phyloP scores from a whole-genome alignment of 2,329 filamentous ascomycete species.

The Pestalotiopsis sp. region DNA sequence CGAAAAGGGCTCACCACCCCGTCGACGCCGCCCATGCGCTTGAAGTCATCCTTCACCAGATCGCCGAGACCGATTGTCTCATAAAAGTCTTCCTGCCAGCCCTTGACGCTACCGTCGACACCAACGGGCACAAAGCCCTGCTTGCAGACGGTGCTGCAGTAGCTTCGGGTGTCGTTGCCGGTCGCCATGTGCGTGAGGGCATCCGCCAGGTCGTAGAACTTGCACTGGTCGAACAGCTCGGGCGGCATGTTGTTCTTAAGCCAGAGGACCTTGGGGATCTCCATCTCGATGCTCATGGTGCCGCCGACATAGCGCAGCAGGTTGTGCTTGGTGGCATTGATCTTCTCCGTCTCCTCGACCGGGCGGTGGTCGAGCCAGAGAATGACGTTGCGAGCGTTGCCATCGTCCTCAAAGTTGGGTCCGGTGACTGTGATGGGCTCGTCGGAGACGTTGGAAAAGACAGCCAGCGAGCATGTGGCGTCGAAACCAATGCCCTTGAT shows the following conservation, averaged over 20 bases:
- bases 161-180: constrained; percentile 87
- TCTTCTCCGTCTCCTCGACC: constrained; percentile 85
- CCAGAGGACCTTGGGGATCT: constrained; percentile 98
- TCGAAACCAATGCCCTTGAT: constrained; percentile 96
- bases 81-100: constrained; percentile 97
- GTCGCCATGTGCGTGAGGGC: constrained; percentile 94
- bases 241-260: constrained; percentile 97
- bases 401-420: constrained; percentile 78
- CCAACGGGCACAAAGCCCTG: constrained; percentile 97
- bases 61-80: constrained; percentile 84
- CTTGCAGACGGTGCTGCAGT: constrained; percentile 96
- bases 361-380: constrained; percentile 97
- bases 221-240: constrained; percentile 87
- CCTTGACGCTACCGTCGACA: constrained; percentile 94
- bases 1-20: constrained; percentile 76
- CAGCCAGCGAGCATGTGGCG: constrained; percentile 94
- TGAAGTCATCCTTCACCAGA: constrained; percentile 82
- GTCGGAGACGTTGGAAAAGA: constrained; percentile 87
- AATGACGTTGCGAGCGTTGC: constrained; percentile 90
- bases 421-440: constrained; percentile 90
- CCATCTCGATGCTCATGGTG: constrained; percentile 99
- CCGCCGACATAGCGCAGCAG: constrained; percentile 94
- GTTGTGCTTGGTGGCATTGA: constrained; percentile 92
- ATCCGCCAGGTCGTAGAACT: constrained; percentile 95
- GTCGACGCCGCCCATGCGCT: constrained; percentile 91